Evolutionary conservation across 1,284 basidiomycete genomes (phyloP), one percentile per base, ranked within the genome.

Genomic region (Cutaneotrichosporon curvatum): DNA sequence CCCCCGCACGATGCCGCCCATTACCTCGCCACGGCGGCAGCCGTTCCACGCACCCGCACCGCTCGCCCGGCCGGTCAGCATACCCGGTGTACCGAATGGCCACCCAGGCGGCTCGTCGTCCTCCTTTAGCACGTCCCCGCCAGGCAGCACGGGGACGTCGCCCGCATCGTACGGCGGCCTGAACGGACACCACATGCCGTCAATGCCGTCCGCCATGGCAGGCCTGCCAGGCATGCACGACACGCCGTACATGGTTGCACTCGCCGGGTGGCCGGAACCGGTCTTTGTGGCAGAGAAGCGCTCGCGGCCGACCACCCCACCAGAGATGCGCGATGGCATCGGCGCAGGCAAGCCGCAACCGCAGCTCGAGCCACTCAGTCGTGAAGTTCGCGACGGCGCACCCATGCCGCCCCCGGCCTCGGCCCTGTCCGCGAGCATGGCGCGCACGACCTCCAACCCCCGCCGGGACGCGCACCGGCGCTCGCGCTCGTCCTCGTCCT

Each of bases 231-330:
- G 35, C 37, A 32, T 18, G 22, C 40, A 37, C 39, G 11, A 34
- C 11, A 16, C 58, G 14, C 58, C 61, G 18, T 60, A 60, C 52
- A 65, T 65, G 62, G 59, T 65, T 20, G 62, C 62, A 7, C 52
- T 65, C 8, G 53, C 59, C 8, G 62, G 62, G 7, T 65, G 62
- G 62, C 62, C 62, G 11, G 62, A 65, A 45, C 62, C 62, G 2
- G 50, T 65, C 4, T 65, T 57, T 37, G 56, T 65, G 31, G 50
- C 46, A 22, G 50, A 53, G 34, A 44, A 47, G 32, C 43, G 48
- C 21, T 53, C 51, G 19, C 51, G 50, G 16, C 48, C 54, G 8
- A 37, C 51, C 4, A 41, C 51, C 7, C 54, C 50, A 4, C 41
- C 46, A 32, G 48, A 54, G 30, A 33, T 48, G 9, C 52, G 48